A percentile compares a stretch with the other conserved stretches of the same genome.
phyloP scores from a whole-genome alignment of 2,329 filamentous ascomycete species.

The Emergomyces africanus region DNA sequence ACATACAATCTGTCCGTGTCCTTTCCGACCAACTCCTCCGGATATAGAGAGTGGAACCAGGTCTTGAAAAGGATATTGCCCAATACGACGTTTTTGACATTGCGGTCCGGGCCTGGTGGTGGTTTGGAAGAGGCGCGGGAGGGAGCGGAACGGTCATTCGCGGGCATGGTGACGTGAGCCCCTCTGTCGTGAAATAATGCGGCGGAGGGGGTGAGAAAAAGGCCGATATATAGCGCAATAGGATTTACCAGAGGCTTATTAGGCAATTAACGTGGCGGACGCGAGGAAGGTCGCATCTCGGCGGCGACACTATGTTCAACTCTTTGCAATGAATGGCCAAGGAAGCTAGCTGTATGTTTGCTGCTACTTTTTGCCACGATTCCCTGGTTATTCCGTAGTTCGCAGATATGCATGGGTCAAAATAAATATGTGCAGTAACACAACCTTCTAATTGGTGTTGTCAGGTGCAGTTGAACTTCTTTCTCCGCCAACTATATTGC shows the following conservation, averaged over 20 bases:
- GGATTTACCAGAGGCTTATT: background rate
- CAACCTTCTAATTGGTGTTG: no score
- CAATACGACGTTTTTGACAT: conserved; percentile 75
- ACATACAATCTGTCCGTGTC: conserved; percentile 58
- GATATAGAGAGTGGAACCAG: conserved; percentile 88
- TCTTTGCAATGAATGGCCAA: no score
- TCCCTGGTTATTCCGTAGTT: background rate
- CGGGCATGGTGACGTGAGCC: background rate
- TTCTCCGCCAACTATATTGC: no score
- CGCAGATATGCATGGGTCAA: background rate
- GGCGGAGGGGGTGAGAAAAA: background rate
- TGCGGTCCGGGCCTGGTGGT: conserved; percentile 45
- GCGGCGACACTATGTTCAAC: background rate
- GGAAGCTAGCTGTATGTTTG: no score
- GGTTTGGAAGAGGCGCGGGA: conserved; percentile 16
- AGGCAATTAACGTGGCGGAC: background rate
- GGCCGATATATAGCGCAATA: background rate
- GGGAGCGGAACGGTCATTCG: conserved; percentile 4
- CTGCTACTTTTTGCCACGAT: background rate
- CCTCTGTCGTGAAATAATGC: background rate
- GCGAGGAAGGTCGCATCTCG: background rate
- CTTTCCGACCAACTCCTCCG: conserved; percentile 49
- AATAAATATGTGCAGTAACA: background rate
- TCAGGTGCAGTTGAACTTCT: no score
- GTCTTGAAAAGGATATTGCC: conserved; percentile 74